phyloP scores from a whole-genome alignment of 2,329 filamentous ascomycete species.

The Aspergillus quadrilineatus region DNA sequence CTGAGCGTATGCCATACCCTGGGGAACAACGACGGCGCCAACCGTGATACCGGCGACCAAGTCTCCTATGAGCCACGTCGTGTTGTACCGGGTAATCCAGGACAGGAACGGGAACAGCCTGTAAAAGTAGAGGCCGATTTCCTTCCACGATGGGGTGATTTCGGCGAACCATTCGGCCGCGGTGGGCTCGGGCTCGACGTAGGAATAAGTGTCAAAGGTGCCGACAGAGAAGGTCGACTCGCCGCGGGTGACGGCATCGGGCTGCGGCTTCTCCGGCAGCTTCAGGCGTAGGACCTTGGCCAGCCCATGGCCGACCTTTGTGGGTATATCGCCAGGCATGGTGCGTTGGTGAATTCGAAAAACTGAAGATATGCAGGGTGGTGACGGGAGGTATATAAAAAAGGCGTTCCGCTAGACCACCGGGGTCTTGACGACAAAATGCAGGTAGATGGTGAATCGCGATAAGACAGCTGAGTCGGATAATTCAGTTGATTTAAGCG shows the following conservation, averaged over 20 bases:
- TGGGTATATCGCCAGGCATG: conserved; percentile 40
- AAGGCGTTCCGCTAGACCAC: conserved; percentile 1
- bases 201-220: conserved; percentile 74
- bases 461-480: background rate
- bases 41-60: conserved; percentile 80
- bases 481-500: conserved; percentile 10
- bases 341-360: conserved; percentile 5
- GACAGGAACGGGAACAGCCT: conserved; percentile 81
- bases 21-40: conserved; percentile 83
- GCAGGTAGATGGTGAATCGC: background rate
- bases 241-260: conserved; percentile 68
- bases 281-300: conserved; percentile 84
- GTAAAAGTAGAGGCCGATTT: conserved; percentile 61
- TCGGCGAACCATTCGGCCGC: conserved; percentile 69
- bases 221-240: conserved; percentile 75
- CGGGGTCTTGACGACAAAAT: background rate
- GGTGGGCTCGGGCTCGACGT: conserved; percentile 79
- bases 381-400: background rate
- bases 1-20: conserved; percentile 92
- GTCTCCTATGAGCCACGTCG: conserved; percentile 85
- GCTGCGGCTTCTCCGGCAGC: conserved; percentile 60
- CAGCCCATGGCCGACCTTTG: conserved; percentile 68
- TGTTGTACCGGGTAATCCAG: conserved; percentile 90
- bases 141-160: conserved; percentile 58
- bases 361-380: background rate